Evolutionary conservation across 345 rosid genomes (phyloP), one percentile per base, ranked within the genome.

Genomic region (Isatis tinctoria): DNA sequence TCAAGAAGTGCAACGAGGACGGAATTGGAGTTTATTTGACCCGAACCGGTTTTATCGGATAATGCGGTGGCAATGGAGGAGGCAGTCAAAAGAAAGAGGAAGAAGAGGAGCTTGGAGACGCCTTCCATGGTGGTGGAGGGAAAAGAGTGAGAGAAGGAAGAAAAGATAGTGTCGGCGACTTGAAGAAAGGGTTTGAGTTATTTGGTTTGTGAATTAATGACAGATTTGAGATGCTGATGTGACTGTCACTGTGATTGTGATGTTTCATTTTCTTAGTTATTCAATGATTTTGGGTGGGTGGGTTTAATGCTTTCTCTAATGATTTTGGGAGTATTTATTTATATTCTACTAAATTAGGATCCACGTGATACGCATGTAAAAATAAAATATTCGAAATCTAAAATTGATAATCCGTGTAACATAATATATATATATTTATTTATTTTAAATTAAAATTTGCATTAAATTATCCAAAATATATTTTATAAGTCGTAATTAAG

Each of bases 1-100:
- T 95, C 99, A 17, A 92, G 96, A 39, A 95, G 96, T 12, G 98
- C 97, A 0, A 95, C 97, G 35, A 95, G 92, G 47, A 95, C 90
- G 0, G 98, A 95, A 74, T 92, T 95, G 18, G 99, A 95, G 87
- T 85, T 95, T 73, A 95, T 88, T 69, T 83, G 93, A 70, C 73
- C 74, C 6, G 87, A 45, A 39, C 67, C 69, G 6, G 84, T 30
- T 73, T 74, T 81, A 11, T 78, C 87, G 20, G 86, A 77, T 81
- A 86, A 87, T 81, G 96, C 81, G 26, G 83, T 67, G 22, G 33
- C 6, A 53, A 59, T 9, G 68, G 77, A 65, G 71, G 12, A 65
- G 69, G 8, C 2, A 6, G 80, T 48, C 39, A 79, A 8, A 32
- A 84, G 54, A 63, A 83, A 11, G 65, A 72, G 2, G 65, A 66